phyloP scores from a whole-genome alignment of 495 filamentous ascomycete genomes.

The Penicillium salamii region DNA sequence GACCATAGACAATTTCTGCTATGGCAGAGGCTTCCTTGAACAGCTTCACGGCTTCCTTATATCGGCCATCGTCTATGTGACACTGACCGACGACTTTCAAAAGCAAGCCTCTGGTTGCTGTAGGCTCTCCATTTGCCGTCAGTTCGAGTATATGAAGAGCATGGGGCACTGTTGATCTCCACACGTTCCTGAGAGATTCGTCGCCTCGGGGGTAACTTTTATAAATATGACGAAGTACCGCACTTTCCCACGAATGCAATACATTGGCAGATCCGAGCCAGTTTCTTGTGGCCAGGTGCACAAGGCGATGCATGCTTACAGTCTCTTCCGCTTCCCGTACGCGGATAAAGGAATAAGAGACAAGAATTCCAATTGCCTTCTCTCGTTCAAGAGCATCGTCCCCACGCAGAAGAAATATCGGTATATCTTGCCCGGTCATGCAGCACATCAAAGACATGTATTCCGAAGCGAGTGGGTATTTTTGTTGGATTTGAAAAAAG shows the following conservation, averaged over 20 bases:
- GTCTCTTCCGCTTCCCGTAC: not conserved
- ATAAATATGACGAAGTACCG: constrained; percentile 9
- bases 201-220: constrained; percentile 19
- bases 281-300: constrained; percentile 31
- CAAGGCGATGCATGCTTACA: constrained; percentile 23
- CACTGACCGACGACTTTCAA: constrained; percentile 1
- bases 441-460: constrained; percentile 44
- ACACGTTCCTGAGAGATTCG: constrained; percentile 16
- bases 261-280: constrained; percentile 19
- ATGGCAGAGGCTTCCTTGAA: constrained; percentile 14
- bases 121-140: too few relatives aligned
- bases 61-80: constrained; percentile 12
- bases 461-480: constrained; percentile 27
- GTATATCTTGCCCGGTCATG: constrained; percentile 29
- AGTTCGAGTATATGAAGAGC: constrained; percentile 15
- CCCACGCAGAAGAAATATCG: constrained; percentile 15
- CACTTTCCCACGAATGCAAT: constrained; percentile 4
- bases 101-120: too few relatives aligned
- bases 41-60: constrained; percentile 14
- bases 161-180: constrained; percentile 35
- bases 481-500: constrained; percentile 43
- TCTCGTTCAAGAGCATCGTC: constrained; percentile 5
- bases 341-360: constrained; percentile 31
- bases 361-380: constrained; percentile 30
- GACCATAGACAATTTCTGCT: too few relatives aligned